phyloP scores from a whole-genome alignment of 805 yeast genomes.

The Lipomyces anomalus region DNA sequence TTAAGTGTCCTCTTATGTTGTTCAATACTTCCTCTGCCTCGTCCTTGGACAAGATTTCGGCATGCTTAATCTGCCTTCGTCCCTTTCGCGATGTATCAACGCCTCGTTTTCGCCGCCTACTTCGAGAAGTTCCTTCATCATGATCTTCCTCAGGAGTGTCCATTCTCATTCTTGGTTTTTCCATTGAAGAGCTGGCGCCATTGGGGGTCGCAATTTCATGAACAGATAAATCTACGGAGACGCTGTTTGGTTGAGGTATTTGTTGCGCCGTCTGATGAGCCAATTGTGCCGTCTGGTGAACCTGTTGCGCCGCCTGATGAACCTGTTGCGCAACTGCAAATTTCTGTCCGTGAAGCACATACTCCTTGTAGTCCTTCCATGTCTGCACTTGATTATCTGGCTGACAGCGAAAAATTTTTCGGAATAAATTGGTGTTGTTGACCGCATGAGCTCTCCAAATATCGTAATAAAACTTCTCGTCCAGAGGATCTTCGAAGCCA shows the following conservation, averaged over 20 bases:
- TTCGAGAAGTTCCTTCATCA: slow-evolving; percentile 38
- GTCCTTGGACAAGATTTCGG: slow-evolving; percentile 54
- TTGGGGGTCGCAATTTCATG: slow-evolving; percentile 58
- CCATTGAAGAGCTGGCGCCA: no score
- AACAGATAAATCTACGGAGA: slow-evolving; percentile 33
- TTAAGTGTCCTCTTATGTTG: slow-evolving; percentile 79
- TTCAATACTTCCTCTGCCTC: slow-evolving; percentile 69
- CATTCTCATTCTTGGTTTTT: no score
- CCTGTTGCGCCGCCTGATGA: background rate
- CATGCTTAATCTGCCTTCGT: slow-evolving; percentile 32
- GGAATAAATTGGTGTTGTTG: slow-evolving; percentile 72
- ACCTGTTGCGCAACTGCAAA: slow-evolving; percentile 28
- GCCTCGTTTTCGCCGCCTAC: slow-evolving; percentile 28
- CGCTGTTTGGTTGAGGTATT: background rate
- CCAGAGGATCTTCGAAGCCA: slow-evolving; percentile 79
- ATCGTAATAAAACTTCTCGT: slow-evolving; percentile 76
- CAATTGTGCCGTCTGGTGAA: no score
- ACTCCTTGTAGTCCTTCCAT: slow-evolving; percentile 77
- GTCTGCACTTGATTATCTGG: slow-evolving; percentile 88
- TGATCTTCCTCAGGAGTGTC: no score
- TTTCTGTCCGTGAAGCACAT: slow-evolving; percentile 29
- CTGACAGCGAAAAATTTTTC: slow-evolving; percentile 85
- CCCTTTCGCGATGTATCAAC: slow-evolving; percentile 37
- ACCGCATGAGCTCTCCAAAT: slow-evolving; percentile 78
- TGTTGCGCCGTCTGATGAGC: background rate